Evolutionary conservation across 495 filamentous ascomycete species (phyloP).

Genomic region (Penicillium antarcticum): DNA sequence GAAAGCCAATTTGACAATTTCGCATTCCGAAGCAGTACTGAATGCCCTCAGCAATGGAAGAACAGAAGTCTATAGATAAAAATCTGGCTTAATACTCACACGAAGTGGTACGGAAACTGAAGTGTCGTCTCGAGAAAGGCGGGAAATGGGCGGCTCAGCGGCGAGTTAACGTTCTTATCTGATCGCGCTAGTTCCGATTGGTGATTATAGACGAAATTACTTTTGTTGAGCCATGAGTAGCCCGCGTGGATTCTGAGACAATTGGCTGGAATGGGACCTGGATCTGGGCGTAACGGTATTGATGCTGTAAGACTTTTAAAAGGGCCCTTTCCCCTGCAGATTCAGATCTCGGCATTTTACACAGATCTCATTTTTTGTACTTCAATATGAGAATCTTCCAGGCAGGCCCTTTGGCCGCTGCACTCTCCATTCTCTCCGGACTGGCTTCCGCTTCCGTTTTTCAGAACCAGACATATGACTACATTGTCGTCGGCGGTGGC

Average conservation of each 20-base stretch:
- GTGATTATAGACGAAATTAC: background rate
- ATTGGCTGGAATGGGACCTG: background rate
- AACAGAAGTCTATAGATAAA: too few relatives aligned
- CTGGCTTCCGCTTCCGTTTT: conserved; percentile 15
- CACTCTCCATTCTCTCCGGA: background rate
- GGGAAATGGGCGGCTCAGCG: background rate
- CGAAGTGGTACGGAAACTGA: background rate
- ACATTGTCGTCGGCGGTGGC: conserved; percentile 35
- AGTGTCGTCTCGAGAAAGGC: background rate
- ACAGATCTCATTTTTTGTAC: background rate
- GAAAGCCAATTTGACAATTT: background rate
- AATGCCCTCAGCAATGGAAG: too few relatives aligned
- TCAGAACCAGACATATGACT: conserved; percentile 23
- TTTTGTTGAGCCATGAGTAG: background rate
- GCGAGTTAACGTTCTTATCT: background rate
- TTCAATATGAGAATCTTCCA: conserved; percentile 4
- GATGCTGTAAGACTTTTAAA: background rate
- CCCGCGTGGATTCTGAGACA: background rate
- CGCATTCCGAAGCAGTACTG: background rate
- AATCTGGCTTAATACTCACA: background rate
- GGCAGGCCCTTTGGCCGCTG: conserved; percentile 11
- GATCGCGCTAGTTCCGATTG: conserved; percentile 1
- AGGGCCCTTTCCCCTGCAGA: background rate
- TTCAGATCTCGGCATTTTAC: background rate
- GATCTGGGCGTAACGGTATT: background rate